Conservation (phyloP, 352 stramenopile genomes). For the Pythium apleroticum region DNA sequence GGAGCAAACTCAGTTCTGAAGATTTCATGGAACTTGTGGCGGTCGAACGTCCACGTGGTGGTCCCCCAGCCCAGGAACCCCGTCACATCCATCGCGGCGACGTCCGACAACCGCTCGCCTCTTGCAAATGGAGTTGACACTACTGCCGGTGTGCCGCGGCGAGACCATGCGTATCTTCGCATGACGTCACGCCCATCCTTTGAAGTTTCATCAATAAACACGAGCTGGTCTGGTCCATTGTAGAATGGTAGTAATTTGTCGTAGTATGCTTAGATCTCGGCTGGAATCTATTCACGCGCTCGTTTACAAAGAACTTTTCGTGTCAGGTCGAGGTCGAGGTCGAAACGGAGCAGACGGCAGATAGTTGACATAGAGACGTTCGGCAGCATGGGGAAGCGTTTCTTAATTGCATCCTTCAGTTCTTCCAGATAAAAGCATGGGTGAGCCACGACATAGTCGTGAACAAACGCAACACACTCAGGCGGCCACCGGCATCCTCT, state of each 20-base stretch:
- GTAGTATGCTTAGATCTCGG: constrained; percentile 5
- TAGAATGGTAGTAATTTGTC: constrained; percentile 21
- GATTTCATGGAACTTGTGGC: too few species aligned
- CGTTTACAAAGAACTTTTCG: too few species aligned
- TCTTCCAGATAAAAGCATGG: constrained; percentile 37
- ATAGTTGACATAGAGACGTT: constrained; percentile 22
- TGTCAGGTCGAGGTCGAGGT: too few species aligned
- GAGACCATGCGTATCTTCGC: too few species aligned
- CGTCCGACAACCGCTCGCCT: too few species aligned
- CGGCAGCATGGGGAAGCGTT: constrained; percentile 1
- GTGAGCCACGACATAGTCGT: constrained; percentile 22
- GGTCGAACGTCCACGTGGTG: too few species aligned
- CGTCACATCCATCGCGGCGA: too few species aligned
- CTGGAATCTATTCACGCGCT: not conserved
- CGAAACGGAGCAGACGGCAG: constrained; percentile 27
- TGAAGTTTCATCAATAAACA: constrained; percentile 25
- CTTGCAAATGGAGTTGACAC: too few species aligned
- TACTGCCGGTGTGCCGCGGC: too few species aligned
- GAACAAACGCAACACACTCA: constrained; percentile 11
- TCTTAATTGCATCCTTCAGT: constrained; percentile 15
- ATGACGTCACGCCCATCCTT: too few species aligned
- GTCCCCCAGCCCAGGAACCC: too few species aligned
- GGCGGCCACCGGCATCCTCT: not conserved
- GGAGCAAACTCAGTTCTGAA: too few species aligned
- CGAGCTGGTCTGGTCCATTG: constrained; percentile 23